Evolutionary conservation across 306 rosid species (phyloP), one percentile per base, ranked within the genome.

Genomic region (Acacia confusa): DNA sequence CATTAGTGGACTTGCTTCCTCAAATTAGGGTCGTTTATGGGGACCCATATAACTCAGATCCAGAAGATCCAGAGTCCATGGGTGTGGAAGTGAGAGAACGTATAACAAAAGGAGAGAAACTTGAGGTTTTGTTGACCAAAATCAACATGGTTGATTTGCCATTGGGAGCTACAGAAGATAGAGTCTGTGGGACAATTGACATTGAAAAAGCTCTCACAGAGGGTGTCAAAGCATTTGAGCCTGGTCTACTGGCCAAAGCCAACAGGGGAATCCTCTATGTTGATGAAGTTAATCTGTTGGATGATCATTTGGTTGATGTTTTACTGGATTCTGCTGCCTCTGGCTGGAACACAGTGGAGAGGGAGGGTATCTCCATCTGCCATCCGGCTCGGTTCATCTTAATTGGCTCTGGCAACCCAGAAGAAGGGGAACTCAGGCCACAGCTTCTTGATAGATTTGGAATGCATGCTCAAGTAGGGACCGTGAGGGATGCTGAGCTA

Each of bases 351-450:
- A 93, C 97, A 20, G 97, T 93, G 73, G 97, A 93, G 83, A 87
- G 97, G 82, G 97, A 93, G 81, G 97, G 97, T 41, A 93, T 93
- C 53, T 93, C 97, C 1, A 93, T 93, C 79, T 88, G 97, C 28
- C 97, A 91, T 76, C 97, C 97, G 2, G 97, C 97, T 38, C 85
- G 97, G 67, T 93, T 93, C 79, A 93, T 93, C 79, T 85, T 93
- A 70, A 91, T 93, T n/a, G 97, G 97, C 68, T 93, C 97, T 0
- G 97, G 97, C 12, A 93, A 93, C 65, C 97, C 97, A 9, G 97
- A 91, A 87, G 97, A 93, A 86, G 97, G 97, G 11, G 97, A 93
- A 84, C 97, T 93, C 41, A 88, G 97, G 91, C 97, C 97, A 20
- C 97, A 93, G 80, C 86, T 93, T 40, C 90, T 93, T 43, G 97